A percentile compares a stretch with the other conserved stretches of the same genome.
Conservation (phyloP, 2,329 filamentous ascomycete genomes). For the Claviceps maximensis region DNA sequence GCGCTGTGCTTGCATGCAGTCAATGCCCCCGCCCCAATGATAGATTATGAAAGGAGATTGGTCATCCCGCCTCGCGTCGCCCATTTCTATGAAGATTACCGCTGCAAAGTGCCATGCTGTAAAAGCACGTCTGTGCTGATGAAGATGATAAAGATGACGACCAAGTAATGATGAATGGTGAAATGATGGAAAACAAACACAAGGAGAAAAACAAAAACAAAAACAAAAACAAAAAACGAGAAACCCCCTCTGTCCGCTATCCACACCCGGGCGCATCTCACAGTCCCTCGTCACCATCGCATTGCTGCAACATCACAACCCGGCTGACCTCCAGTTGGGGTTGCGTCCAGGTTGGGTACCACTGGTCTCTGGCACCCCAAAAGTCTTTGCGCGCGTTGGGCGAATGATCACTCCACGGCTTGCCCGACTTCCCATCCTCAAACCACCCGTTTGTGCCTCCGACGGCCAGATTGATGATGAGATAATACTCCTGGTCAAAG, state of each 20-base stretch:
- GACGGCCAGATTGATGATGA: conserved; percentile 64
- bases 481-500: conserved; percentile 64
- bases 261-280: conserved; percentile 12
- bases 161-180: no score
- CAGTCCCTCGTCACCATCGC: conserved; percentile 44
- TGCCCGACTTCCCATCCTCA: conserved; percentile 53
- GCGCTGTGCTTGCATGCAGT: no score
- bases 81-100: no score
- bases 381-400: conserved; percentile 60
- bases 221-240: no score
- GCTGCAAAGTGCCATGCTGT: no score
- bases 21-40: no score
- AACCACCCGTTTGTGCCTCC: conserved; percentile 79
- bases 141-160: no score
- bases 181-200: background rate
- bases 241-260: background rate
- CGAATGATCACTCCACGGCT: conserved; percentile 67
- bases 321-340: conserved; percentile 56
- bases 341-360: conserved; percentile 59
- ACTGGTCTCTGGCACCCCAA: conserved; percentile 52
- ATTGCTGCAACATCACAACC: conserved; percentile 60
- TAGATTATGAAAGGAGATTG: no score
- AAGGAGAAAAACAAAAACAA: background rate
- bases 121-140: no score
- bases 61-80: no score